Percentiles rank a stretch among this genome's conserved stretches.
Evolutionary conservation across 2,329 filamentous ascomycete genomes (phyloP).

Genomic region (Curvularia spicifera): DNA sequence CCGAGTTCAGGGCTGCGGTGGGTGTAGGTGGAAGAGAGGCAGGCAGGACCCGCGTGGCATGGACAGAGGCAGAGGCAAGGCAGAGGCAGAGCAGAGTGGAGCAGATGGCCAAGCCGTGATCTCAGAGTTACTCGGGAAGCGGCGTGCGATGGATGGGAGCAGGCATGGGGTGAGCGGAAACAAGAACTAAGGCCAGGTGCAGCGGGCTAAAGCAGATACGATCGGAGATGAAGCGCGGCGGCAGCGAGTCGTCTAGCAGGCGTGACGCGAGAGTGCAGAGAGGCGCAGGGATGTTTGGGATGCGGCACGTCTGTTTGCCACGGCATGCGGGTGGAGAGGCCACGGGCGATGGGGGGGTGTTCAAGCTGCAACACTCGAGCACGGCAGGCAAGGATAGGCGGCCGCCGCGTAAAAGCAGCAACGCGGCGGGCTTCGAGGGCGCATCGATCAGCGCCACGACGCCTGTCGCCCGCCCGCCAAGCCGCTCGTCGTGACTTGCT

Average conservation of each 20-base stretch:
- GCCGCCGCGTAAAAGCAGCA: conserved; percentile 1
- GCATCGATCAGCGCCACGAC: conserved; percentile 17
- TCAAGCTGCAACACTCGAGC: conserved; percentile 22
- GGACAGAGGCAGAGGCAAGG: conserved; percentile 11
- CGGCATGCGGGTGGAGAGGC: conserved; percentile 17
- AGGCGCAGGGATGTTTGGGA: conserved; percentile 8
- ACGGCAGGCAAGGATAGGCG: conserved; percentile 29
- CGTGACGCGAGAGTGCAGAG: conserved; percentile 34
- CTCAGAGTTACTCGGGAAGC: conserved; percentile 30
- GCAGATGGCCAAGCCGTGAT: conserved; percentile 41
- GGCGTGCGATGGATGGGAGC: conserved; percentile 28
- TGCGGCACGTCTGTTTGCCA: conserved; percentile 30
- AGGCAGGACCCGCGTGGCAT: conserved; percentile 6
- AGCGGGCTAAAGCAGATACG: conserved; percentile 41
- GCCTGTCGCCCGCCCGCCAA: neutral
- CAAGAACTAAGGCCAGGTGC: conserved; percentile 25
- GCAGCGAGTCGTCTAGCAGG: conserved; percentile 34
- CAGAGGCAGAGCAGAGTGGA: conserved; percentile 21
- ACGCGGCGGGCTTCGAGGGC: conserved; percentile 5
- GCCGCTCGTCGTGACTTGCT: neutral
- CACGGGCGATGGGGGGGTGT: conserved; percentile 19
- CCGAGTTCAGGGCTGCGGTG: conserved; percentile 7
- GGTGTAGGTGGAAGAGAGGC: too few species aligned
- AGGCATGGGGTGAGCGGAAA: conserved; percentile 38
- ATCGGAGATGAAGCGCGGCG: conserved; percentile 49